Evolutionary conservation across 192 early-diverging fungal species (phyloP).

Genomic region (Physocladia obscura): DNA sequence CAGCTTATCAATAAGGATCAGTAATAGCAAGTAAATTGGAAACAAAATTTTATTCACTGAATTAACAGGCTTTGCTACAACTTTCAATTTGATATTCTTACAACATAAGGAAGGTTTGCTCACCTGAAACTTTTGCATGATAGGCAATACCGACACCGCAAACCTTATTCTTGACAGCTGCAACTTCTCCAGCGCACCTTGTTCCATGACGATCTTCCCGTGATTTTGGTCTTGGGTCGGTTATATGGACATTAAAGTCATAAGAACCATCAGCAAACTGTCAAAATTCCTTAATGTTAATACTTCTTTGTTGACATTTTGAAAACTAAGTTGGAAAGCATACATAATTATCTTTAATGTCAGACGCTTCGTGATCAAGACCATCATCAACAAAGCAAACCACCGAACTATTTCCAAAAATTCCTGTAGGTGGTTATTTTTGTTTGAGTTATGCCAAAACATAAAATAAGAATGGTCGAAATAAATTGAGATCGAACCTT

Average conservation of each 20-base stretch:
- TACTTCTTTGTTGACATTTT: neutral
- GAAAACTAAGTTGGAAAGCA: neutral
- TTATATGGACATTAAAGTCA: constrained; percentile 86
- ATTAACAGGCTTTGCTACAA: too few relatives aligned
- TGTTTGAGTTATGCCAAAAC: neutral
- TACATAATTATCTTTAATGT: constrained; percentile 85
- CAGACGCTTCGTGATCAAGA: constrained; percentile 79
- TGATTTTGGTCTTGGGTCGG: constrained; percentile 72
- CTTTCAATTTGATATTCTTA: too few relatives aligned
- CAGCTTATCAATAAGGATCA: constrained; percentile 53
- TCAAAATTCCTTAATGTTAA: neutral
- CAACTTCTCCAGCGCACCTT: constrained; percentile 96
- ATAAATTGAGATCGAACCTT: constrained; percentile 47
- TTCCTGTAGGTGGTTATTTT: constrained; percentile 56
- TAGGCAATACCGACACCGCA: constrained; percentile 95
- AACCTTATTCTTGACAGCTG: constrained; percentile 82
- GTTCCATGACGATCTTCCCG: constrained; percentile 91
- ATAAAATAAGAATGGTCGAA: neutral
- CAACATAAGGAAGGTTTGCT: too few relatives aligned
- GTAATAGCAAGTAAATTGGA: too few relatives aligned
- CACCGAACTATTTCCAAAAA: constrained; percentile 82
- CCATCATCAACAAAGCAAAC: constrained; percentile 97
- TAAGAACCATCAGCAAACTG: constrained; percentile 84
- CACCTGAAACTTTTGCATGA: constrained; percentile 80
- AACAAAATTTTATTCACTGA: too few relatives aligned